phyloP scores from a whole-genome alignment of 257 asterid genomes.

The Striga asiatica region DNA sequence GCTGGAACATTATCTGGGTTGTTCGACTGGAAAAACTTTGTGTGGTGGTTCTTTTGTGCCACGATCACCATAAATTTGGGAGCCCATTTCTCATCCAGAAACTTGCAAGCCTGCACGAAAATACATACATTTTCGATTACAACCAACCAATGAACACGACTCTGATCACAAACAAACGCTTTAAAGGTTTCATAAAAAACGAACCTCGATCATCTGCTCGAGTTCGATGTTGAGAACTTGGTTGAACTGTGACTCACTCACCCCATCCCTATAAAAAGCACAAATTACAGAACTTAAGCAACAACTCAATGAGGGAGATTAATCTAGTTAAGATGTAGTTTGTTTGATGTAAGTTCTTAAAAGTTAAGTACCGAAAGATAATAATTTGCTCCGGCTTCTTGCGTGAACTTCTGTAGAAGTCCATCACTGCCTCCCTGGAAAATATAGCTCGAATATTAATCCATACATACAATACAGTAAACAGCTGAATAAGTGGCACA shows the following conservation, averaged over 20 bases:
- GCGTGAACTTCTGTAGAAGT: slow-evolving; percentile 31
- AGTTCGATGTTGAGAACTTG: slow-evolving; percentile 64
- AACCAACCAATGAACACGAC: not conserved
- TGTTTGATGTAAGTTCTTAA: too few relatives aligned
- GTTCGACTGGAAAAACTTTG: slow-evolving; percentile 44
- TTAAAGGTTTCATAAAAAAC: not conserved
- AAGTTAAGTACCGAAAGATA: slow-evolving; percentile 60
- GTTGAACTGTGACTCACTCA: slow-evolving; percentile 64
- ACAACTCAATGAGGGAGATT: not conserved
- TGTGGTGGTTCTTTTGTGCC: slow-evolving; percentile 75
- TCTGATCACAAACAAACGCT: not conserved
- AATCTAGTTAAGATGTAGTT: too few relatives aligned
- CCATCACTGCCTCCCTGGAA: slow-evolving; percentile 45
- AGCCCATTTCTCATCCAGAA: slow-evolving; percentile 34
- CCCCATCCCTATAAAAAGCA: slow-evolving; percentile 47
- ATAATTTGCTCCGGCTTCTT: slow-evolving; percentile 51
- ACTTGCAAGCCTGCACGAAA: slow-evolving; percentile 52
- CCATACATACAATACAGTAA: not conserved
- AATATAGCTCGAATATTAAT: not conserved
- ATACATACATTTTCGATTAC: not conserved
- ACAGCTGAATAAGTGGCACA: not conserved
- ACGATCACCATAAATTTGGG: slow-evolving; percentile 53
- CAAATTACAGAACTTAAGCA: not conserved
- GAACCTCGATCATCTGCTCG: slow-evolving; percentile 51
- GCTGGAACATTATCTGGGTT: slow-evolving; percentile 56